Conservation (phyloP, 257 asterid species). For the Ocimum tenuiflorum region DNA sequence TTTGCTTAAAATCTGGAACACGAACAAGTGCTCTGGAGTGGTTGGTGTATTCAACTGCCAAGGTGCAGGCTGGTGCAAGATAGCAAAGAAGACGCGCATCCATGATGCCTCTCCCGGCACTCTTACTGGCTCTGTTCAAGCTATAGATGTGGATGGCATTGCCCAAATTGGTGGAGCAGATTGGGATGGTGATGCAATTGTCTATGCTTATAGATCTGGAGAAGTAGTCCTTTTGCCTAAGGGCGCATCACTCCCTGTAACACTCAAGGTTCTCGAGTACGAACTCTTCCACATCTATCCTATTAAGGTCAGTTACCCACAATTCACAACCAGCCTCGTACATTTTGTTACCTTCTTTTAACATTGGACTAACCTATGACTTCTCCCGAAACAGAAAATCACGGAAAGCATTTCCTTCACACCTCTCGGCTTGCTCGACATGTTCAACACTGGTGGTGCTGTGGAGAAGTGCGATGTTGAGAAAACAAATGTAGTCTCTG, state of each 20-base stretch:
- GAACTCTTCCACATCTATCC: constrained; percentile 90
- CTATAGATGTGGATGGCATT: constrained; percentile 56
- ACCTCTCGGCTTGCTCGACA: constrained; percentile 82
- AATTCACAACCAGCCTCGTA: neutral
- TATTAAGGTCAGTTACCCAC: constrained; percentile 48
- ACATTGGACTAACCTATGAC: neutral
- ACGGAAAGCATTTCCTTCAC: constrained; percentile 45
- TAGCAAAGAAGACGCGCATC: constrained; percentile 70
- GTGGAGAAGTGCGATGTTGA: constrained; percentile 53
- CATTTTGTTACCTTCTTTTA: neutral
- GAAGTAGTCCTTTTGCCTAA: constrained; percentile 52
- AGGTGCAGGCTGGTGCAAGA: constrained; percentile 95
- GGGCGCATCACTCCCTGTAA: constrained; percentile 75
- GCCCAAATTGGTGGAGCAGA: constrained; percentile 64
- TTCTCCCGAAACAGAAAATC: constrained; percentile 40
- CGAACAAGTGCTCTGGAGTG: constrained; percentile 64
- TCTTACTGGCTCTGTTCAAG: constrained; percentile 62
- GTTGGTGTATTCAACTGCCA: constrained; percentile 91
- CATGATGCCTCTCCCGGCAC: constrained; percentile 87
- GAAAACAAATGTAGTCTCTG: constrained; percentile 21
- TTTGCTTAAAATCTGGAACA: constrained; percentile 88
- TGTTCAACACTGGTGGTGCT: constrained; percentile 88
- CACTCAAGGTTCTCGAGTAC: constrained; percentile 72
- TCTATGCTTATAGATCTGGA: constrained; percentile 60
- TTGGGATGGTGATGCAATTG: constrained; percentile 69